Evolutionary conservation across 139 green algal genomes (phyloP).

Genomic region (Eudorina sp.): DNA sequence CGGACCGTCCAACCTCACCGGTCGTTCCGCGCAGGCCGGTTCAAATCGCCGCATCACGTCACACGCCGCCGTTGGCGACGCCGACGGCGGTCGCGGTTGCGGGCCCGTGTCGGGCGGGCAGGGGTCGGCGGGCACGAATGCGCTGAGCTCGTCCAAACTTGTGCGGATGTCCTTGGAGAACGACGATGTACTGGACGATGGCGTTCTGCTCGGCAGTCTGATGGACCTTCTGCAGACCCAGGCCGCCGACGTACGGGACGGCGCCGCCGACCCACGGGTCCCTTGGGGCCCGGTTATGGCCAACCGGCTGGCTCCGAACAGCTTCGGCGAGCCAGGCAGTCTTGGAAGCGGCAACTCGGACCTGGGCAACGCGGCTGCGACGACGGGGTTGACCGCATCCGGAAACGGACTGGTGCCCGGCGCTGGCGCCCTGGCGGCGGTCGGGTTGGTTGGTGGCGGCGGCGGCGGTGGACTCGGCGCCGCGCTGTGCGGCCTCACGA

Average conservation of each 20-base stretch:
- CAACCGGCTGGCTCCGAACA: neutral
- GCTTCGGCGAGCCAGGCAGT: neutral
- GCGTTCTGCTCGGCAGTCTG: slow-evolving; percentile 7
- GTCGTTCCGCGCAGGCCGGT: neutral
- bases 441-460: neutral
- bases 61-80: neutral
- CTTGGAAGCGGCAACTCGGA: slow-evolving; percentile 19
- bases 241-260: neutral
- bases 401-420: neutral
- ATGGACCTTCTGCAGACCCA: slow-evolving; percentile 29
- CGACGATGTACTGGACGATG: neutral
- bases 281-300: neutral
- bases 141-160: neutral
- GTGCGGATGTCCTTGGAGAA: slow-evolving; percentile 26
- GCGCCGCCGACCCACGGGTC: neutral
- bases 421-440: neutral
- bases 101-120: neutral
- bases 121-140: neutral
- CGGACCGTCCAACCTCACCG: neutral
- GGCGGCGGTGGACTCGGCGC: neutral
- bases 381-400: too few species aligned
- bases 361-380: too few species aligned
- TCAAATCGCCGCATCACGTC: neutral
- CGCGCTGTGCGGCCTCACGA: neutral
- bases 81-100: neutral